Evolutionary conservation across 371 early-diverging fungal genomes (phyloP), one percentile per base, ranked within the genome.

Genomic region (Mucor saturninus): DNA sequence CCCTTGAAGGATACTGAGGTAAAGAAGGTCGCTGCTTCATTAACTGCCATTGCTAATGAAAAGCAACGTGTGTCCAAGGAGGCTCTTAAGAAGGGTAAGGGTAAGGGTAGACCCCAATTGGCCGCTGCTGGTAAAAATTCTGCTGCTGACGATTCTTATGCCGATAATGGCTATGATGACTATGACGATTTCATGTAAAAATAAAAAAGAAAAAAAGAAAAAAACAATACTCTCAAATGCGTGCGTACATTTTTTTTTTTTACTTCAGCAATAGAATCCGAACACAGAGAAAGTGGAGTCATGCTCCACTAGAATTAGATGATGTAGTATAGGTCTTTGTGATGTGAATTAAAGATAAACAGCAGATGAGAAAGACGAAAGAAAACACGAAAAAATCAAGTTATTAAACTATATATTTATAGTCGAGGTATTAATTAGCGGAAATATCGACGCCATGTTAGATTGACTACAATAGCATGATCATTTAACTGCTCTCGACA

Each of bases 41-140:
- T 96, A 65, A 90, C 90, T 4, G 85, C 89, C 5, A 75, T 96
- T 64, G 93, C 93, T 54, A 95, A 93, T 72, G 97, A 96, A 72
- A 96, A 97, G 81, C 93, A 94, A 79, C 87, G 85, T 54, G 86
- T 87, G 14, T 86, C 86, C 21, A 86, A 85, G 74, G 93, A 91
- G 11, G 86, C 86, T 4, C 56, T 67, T 39, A 92, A 91, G 77
- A 88, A 87, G 75, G 87, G 87, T 76, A 91, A 90, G 74, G 86
- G 82, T 58, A 73, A 73, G 40, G 63, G 63, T 55, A 87, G 77
- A 65, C 83, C 86, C 56, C 83, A 86, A 66, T 75, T 88, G 55
- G 74, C 73, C 28, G 79, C 83, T 39, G 83, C 71, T 43, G 75
- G 77, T 62, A 75, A 76, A 50, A 79, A 68, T 73, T 80, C 67